These are phyloP conservation scores for Pleurotus platypus DNA, from an alignment of 768 basidiomycete species.

Conservation along the genomic window DNA sequence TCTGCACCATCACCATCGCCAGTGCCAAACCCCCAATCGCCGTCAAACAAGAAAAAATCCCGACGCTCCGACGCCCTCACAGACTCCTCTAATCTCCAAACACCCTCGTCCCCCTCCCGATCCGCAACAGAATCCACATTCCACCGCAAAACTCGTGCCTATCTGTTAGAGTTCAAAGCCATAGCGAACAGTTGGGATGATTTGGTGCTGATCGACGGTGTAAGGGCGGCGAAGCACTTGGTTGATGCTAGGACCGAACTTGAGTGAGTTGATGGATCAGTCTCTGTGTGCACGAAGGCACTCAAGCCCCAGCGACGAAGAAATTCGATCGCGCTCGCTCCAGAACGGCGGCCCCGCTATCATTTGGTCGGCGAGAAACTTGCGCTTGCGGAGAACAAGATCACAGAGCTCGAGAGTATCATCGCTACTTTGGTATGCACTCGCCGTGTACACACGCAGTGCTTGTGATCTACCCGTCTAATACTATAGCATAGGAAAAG, in stretches of 20 bases:
- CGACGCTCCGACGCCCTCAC: neutral
- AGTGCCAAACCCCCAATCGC: conserved; percentile 30
- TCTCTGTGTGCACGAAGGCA: neutral
- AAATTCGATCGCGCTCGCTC: conserved; percentile 58
- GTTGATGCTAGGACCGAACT: conserved; percentile 82
- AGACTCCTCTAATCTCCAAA: conserved; percentile 14
- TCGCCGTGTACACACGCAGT: too few species aligned
- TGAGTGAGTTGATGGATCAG: conserved; percentile 51
- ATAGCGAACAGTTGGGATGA: conserved; percentile 79
- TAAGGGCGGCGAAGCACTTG: conserved; percentile 67
- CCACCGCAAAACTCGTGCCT: conserved; percentile 72
- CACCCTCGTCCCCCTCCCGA: conserved; percentile 44
- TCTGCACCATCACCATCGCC: conserved; percentile 74
- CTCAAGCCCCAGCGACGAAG: conserved; percentile 26
- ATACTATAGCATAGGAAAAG: conserved; percentile 46
- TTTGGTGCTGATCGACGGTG: conserved; percentile 72
- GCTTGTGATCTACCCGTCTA: too few species aligned
- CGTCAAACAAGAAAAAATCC: neutral
- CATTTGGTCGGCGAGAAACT: conserved; percentile 66
- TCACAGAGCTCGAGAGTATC: conserved; percentile 55
- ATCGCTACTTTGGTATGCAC: conserved; percentile 44
- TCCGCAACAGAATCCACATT: conserved; percentile 63
- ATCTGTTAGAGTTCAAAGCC: conserved; percentile 63
- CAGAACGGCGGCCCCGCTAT: conserved; percentile 52
- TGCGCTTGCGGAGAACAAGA: conserved; percentile 60